These are phyloP conservation scores for Candida cerambycidarum DNA, from an alignment of 805 yeast species.

Conservation along the genomic window DNA sequence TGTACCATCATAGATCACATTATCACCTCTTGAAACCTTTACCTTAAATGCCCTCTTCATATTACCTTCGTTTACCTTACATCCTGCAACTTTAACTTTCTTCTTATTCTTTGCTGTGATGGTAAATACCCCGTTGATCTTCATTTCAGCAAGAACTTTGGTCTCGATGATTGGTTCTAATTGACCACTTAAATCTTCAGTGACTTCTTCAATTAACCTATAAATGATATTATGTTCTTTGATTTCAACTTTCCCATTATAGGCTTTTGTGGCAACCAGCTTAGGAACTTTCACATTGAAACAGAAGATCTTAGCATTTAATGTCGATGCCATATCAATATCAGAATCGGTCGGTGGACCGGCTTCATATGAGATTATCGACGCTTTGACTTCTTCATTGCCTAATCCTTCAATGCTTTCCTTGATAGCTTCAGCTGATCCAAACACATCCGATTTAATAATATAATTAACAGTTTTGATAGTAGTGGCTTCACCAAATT, in stretches of 20 bases:
- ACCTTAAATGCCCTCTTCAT: constrained; percentile 59
- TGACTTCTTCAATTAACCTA: constrained; percentile 81
- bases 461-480: constrained; percentile 51
- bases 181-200: constrained; percentile 56
- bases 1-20: constrained; percentile 53
- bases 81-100: constrained; percentile 76
- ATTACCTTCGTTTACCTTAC: constrained; percentile 70
- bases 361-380: constrained; percentile 71
- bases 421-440: constrained; percentile 89
- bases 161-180: constrained; percentile 67
- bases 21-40: constrained; percentile 54
- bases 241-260: constrained; percentile 54
- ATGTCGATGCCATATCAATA: constrained; percentile 38
- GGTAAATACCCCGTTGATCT: constrained; percentile 68
- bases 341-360: constrained; percentile 64
- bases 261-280: constrained; percentile 60
- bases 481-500: constrained; percentile 22
- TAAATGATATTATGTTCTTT: constrained; percentile 78
- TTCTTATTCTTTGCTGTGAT: constrained; percentile 59
- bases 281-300: constrained; percentile 74
- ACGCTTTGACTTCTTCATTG: constrained; percentile 74
- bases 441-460: constrained; percentile 88
- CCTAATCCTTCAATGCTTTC: constrained; percentile 84
- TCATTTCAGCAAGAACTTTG: constrained; percentile 65
- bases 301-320: constrained; percentile 67